phyloP scores from a whole-genome alignment of 139 green algal species.

The Gonium pectorale region DNA sequence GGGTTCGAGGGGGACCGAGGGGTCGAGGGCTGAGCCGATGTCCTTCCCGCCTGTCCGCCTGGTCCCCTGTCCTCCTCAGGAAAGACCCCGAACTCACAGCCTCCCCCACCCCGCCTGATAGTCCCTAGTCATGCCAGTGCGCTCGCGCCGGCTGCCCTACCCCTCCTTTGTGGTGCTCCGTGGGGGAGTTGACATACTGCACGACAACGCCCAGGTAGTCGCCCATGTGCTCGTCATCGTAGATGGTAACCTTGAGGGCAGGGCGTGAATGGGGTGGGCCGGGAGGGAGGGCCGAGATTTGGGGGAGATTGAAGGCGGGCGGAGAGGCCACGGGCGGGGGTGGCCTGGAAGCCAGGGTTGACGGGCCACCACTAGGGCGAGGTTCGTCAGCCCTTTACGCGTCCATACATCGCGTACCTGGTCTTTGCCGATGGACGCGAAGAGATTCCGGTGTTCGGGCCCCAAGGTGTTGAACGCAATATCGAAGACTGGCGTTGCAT shows the following conservation, averaged over 20 bases:
- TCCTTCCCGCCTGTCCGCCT: no score
- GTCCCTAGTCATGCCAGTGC: no score
- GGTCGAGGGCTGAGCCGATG: no score
- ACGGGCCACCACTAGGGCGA: no score
- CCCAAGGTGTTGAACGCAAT: slow-evolving; percentile 59
- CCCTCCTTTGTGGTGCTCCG: slow-evolving; percentile 37
- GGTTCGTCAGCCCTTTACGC: no score
- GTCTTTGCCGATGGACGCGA: slow-evolving; percentile 71
- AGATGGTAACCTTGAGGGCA: slow-evolving; percentile 66
- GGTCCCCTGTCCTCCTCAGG: no score
- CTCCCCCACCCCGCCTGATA: no score
- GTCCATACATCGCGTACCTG: no score
- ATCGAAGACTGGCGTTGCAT: slow-evolving; percentile 56
- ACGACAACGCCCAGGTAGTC: slow-evolving; percentile 74
- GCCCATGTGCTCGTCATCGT: slow-evolving; percentile 80
- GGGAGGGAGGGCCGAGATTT: not conserved
- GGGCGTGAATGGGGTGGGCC: not conserved
- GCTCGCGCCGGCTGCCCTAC: slow-evolving; percentile 2
- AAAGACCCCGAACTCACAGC: no score
- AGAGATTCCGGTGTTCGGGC: slow-evolving; percentile 57
- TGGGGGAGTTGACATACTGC: slow-evolving; percentile 68
- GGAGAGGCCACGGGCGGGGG: not conserved
- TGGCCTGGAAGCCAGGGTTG: no score
- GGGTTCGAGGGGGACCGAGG: no score
- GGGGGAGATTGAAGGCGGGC: not conserved